Conservation (phyloP, 306 rosid species). For the Lotus japonicus region DNA sequence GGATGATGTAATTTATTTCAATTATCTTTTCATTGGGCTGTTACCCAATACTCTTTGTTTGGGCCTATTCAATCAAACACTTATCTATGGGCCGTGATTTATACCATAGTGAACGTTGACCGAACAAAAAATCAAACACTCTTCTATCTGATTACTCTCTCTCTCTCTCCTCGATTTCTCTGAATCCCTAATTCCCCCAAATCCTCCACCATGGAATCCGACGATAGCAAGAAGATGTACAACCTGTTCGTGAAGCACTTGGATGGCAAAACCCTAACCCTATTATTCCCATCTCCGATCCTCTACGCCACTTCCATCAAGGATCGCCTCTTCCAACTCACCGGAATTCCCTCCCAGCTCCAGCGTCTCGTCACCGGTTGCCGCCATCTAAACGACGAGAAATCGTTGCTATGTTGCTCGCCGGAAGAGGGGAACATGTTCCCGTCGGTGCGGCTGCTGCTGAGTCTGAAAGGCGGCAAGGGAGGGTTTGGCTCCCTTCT, state of each 20-base stretch:
- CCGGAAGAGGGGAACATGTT: constrained; percentile 27
- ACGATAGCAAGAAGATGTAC: constrained; percentile 22
- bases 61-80: too few relatives aligned
- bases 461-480: constrained; percentile 77
- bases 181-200: constrained; percentile 16
- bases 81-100: too few relatives aligned
- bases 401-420: constrained; percentile 39
- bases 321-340: constrained; percentile 48
- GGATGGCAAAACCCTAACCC: constrained; percentile 78
- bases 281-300: constrained; percentile 46
- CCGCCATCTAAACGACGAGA: constrained; percentile 41
- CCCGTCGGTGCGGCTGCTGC: constrained; percentile 63
- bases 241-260: constrained; percentile 76
- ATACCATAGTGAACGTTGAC: too few relatives aligned
- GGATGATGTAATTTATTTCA: too few relatives aligned
- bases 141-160: not conserved
- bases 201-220: constrained; percentile 34
- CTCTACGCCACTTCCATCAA: constrained; percentile 41
- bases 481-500: constrained; percentile 95
- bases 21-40: too few relatives aligned
- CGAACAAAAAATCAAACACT: too few relatives aligned
- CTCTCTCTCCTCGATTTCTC: not conserved
- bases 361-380: constrained; percentile 73
- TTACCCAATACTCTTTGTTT: too few relatives aligned
- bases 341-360: constrained; percentile 58